These are phyloP conservation scores for Corylus heterophylla DNA, from an alignment of 306 rosid genomes.

Conservation along the genomic window DNA sequence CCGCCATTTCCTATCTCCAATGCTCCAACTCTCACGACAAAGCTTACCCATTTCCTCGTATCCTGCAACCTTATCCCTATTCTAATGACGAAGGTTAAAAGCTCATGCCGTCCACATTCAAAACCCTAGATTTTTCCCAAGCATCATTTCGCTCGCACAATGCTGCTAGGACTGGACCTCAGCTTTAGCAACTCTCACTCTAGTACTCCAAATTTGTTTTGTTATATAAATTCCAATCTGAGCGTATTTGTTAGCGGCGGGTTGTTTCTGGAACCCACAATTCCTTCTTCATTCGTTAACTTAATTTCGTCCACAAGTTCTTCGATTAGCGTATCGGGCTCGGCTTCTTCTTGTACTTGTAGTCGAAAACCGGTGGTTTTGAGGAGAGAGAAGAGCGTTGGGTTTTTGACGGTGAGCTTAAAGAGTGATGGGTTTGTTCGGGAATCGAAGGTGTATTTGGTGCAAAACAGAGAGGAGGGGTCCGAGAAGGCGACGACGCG, in stretches of 20 bases:
- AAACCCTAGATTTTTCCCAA: constrained; percentile 12
- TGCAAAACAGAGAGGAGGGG: constrained; percentile 48
- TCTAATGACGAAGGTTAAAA: background rate
- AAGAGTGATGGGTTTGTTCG: constrained; percentile 41
- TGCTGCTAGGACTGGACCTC: constrained; percentile 46
- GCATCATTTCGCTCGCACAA: constrained; percentile 24
- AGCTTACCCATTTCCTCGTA: background rate
- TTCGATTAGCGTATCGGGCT: constrained; percentile 21
- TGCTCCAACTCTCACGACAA: constrained; percentile 5
- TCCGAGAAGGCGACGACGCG: constrained; percentile 35
- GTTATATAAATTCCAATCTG: constrained; percentile 21
- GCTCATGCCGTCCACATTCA: constrained; percentile 19
- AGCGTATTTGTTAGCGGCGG: constrained; percentile 47
- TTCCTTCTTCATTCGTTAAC: constrained; percentile 52
- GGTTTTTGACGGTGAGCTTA: constrained; percentile 72
- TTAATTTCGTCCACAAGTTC: constrained; percentile 36
- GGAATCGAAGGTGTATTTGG: constrained; percentile 49
- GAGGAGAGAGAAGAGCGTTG: constrained; percentile 32
- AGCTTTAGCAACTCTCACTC: constrained; percentile 4
- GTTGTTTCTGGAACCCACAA: constrained; percentile 64
- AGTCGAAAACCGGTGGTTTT: constrained; percentile 22
- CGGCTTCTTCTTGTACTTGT: constrained; percentile 22
- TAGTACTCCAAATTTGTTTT: constrained; percentile 21
- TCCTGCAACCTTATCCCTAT: constrained; percentile 19
- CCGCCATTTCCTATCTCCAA: constrained; percentile 26